Percentiles rank a stretch among this genome's conserved stretches.
Conservation (phyloP, 176 grass and related monocot species). For the Raddia guianensis region DNA sequence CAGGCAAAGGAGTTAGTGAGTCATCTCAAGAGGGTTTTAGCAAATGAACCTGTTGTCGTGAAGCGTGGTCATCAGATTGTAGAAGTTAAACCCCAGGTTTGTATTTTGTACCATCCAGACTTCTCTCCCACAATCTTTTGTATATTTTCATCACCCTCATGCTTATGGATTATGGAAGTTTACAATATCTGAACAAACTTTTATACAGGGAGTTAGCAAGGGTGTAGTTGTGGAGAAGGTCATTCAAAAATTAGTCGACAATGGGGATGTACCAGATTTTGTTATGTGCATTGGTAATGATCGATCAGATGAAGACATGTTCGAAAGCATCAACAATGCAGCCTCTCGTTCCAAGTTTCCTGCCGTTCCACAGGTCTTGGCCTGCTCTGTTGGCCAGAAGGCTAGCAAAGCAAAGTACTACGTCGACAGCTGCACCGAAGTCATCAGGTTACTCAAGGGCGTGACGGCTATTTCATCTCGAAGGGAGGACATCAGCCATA, state of each 20-base stretch:
- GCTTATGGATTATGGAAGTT: conserved; percentile 10
- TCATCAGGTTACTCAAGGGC: conserved; percentile 63
- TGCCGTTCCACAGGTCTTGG: conserved; percentile 56
- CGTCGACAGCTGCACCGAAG: conserved; percentile 63
- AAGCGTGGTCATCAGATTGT: conserved; percentile 81
- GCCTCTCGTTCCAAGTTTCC: conserved; percentile 37
- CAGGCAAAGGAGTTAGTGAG: conserved; percentile 76
- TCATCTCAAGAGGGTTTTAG: conserved; percentile 73
- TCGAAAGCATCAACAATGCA: conserved; percentile 64
- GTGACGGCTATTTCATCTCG: conserved; percentile 35
- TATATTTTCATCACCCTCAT: not conserved
- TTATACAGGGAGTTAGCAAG: conserved; percentile 69
- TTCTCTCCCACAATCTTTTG: not conserved
- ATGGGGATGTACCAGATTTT: conserved; percentile 57
- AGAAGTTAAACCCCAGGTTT: conserved; percentile 86
- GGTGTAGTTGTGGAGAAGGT: conserved; percentile 68
- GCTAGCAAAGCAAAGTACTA: conserved; percentile 91
- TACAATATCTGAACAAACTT: not conserved
- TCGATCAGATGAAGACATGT: conserved; percentile 90
- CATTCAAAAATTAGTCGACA: conserved; percentile 36
- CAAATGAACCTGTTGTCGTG: conserved; percentile 73
- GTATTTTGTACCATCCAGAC: conserved; percentile 4
- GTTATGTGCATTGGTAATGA: conserved; percentile 83
- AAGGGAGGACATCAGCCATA: conserved; percentile 35
- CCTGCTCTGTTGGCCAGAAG: conserved; percentile 76